Evolutionary conservation across 164 flowering plant species (phyloP).

Genomic region (Vitis cinerea): DNA sequence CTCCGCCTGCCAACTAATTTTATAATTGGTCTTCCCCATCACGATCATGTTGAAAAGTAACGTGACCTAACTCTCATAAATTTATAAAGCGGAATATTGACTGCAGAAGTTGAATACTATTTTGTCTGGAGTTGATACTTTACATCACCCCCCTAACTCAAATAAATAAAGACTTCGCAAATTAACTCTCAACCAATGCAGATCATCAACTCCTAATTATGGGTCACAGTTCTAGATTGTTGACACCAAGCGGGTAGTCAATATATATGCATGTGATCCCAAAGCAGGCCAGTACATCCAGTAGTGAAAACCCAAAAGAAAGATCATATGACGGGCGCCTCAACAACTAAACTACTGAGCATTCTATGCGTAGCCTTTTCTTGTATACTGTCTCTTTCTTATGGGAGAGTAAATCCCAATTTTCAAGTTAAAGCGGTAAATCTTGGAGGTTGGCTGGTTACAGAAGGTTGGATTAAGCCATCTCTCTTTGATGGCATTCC

Average conservation of each 20-base stretch:
- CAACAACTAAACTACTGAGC: neutral
- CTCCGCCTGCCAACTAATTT: no score
- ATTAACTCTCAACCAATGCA: no score
- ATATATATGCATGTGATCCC: neutral
- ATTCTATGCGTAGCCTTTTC: neutral
- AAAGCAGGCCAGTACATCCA: neutral
- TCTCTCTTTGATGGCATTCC: conserved; percentile 47
- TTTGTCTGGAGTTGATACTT: no score
- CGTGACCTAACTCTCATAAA: no score
- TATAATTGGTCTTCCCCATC: no score
- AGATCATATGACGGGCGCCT: conserved; percentile 4
- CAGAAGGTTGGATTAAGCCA: conserved; percentile 50
- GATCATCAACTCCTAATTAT: no score
- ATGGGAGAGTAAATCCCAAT: conserved; percentile 13
- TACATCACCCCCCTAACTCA: no score
- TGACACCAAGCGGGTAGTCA: no score
- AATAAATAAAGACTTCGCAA: neutral
- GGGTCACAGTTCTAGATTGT: no score
- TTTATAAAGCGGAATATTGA: no score
- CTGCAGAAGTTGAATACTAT: no score
- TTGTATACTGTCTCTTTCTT: neutral
- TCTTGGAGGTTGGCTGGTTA: conserved; percentile 52
- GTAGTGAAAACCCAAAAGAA: neutral
- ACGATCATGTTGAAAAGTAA: no score
- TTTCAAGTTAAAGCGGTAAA: conserved; percentile 37